Percentiles rank a stretch among this genome's conserved stretches.
These are phyloP conservation scores for Athelia sp. DNA, from an alignment of 1,284 basidiomycete species.

Conservation along the genomic window DNA sequence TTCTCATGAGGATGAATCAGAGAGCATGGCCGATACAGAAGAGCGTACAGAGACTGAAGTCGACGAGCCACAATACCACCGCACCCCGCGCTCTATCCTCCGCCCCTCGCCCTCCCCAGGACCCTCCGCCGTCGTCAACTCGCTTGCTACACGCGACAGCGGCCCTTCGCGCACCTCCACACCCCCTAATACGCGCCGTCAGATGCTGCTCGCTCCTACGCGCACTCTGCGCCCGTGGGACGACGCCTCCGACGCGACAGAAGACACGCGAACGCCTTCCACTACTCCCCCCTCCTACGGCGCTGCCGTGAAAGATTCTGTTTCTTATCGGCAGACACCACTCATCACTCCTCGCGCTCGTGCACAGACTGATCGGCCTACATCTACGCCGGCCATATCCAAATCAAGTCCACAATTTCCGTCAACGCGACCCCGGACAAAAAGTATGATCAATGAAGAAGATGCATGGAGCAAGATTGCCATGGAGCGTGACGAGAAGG, in stretches of 20 bases:
- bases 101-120: slow-evolving; percentile 9
- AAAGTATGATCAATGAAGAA: slow-evolving; percentile 53
- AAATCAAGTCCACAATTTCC: slow-evolving; percentile 25
- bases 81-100: slow-evolving; percentile 18
- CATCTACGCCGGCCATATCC: slow-evolving; percentile 14
- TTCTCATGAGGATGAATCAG: slow-evolving; percentile 36
- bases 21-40: slow-evolving; percentile 17
- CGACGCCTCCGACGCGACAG: slow-evolving; percentile 33
- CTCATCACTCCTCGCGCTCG: slow-evolving; percentile 5
- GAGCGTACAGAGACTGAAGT: slow-evolving; percentile 19
- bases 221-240: slow-evolving; percentile 25
- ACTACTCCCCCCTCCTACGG: slow-evolving; percentile 50
- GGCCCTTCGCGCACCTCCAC: slow-evolving; percentile 8
- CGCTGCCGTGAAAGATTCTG: slow-evolving; percentile 29
- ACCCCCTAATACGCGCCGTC: slow-evolving; percentile 18
- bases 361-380: slow-evolving; percentile 6
- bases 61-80: slow-evolving; percentile 12
- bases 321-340: slow-evolving; percentile 4
- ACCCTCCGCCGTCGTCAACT: slow-evolving; percentile 12
- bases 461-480: slow-evolving; percentile 74
- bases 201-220: slow-evolving; percentile 22
- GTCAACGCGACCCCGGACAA: slow-evolving; percentile 35
- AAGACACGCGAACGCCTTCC: slow-evolving; percentile 29
- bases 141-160: slow-evolving; percentile 17
- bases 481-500: slow-evolving; percentile 61